Base-by-base conservation (phyloP, 2,329 filamentous ascomycete genomes). In the Colletotrichum sp. region DNA sequence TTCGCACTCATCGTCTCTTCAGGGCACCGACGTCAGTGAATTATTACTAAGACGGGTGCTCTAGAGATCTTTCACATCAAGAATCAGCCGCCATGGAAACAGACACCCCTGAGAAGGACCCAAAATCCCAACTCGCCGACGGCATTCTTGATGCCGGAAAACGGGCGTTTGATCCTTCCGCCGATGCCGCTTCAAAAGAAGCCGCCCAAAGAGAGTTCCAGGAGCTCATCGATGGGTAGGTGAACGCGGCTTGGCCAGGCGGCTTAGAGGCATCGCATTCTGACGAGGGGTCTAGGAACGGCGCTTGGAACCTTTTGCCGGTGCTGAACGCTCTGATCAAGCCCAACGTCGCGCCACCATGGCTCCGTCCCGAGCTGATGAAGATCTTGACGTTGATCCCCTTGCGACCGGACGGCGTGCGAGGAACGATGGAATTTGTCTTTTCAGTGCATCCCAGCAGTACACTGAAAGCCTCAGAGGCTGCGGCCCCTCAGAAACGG, bases 401-500 rank as follows among this genome's bases (percentile, higher is more conserved):
- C 2, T 84, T 94, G 31, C 86, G 92, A 6, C 83, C 85, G 4
- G 87, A 90, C 74, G 93, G 93, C 21, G 91, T 95, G 16, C 88
- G 93, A 38, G 88, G 90, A 31, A 93, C 91, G 0, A 86, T 94
- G 74, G 93, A 94, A 78, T 94, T 94, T 78, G 86, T 95, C 43
- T 93, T 94, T 71, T 88, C 92, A 2, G 90, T 93, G 8, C 92
- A 94, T 74, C 90, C 92, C 0, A 87, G 89, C 74, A 86, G 84
- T 76, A 82, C 83, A 8, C 80, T 84, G 70, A 81, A 82, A 76
- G 67, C 80, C 1, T 81, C 84, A 8, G 86, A 87, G 69, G 83
- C 83, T 2, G 81, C 83, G 4, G 78, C 79, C 6, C 84, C 87
- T 2, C 88, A 90, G 76, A 91, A 89, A 67, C 84, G 87, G 79